Evolutionary conservation across 73 alveolate species (phyloP).

Genomic region (Stentor coeruleus): DNA sequence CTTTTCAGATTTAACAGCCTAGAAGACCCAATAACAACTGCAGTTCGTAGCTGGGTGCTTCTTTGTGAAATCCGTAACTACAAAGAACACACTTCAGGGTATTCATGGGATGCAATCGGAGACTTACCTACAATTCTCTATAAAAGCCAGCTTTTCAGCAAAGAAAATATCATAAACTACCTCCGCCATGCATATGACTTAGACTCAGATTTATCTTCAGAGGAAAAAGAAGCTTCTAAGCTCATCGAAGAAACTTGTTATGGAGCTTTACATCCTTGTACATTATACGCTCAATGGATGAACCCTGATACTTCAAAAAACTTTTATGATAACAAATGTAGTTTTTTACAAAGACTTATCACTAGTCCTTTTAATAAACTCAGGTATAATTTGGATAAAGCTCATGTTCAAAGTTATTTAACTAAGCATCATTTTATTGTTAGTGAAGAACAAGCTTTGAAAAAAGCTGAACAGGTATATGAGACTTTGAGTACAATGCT

Average conservation of each 20-base stretch:
- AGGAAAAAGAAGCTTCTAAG: neutral
- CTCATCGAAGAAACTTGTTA: neutral
- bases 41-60: neutral
- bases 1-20: neutral
- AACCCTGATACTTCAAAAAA: constrained; percentile 11
- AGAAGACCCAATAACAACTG: neutral
- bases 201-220: neutral
- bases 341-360: neutral
- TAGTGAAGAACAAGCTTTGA: neutral
- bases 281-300: neutral
- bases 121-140: neutral
- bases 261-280: neutral
- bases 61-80: neutral
- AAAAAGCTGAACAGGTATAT: neutral
- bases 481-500: neutral
- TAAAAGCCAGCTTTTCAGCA: neutral
- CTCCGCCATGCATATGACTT: neutral
- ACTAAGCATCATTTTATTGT: neutral
- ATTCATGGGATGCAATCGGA: constrained; percentile 8
- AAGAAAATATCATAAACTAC: neutral
- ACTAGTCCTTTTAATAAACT: neutral
- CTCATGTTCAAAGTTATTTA: neutral
- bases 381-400: neutral
- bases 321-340: neutral
- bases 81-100: constrained; percentile 4